Evolutionary conservation across 192 early-diverging fungal species (phyloP), one percentile per base, ranked within the genome.

Genomic region (Entrophospora sp.): DNA sequence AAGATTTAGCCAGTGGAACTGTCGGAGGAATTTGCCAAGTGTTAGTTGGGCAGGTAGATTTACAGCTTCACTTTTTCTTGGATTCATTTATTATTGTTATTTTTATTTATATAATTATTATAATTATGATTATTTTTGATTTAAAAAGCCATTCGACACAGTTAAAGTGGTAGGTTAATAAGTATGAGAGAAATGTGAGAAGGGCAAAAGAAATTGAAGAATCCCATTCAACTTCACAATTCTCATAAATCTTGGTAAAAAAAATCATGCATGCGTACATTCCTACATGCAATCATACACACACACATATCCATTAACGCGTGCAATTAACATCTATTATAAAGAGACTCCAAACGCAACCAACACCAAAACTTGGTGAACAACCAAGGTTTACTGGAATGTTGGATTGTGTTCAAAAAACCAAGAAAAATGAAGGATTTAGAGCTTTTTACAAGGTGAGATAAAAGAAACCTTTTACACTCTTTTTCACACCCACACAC

Each of bases 261-360:
- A n/a, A n/a, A n/a, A n/a, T n/a, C n/a, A n/a, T n/a, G n/a, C n/a
- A n/a, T n/a, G n/a, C n/a, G n/a, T n/a, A n/a, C n/a, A n/a, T n/a
- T n/a, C n/a, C n/a, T n/a, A n/a, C n/a, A n/a, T n/a, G n/a, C n/a
- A n/a, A n/a, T n/a, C n/a, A n/a, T n/a, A n/a, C n/a, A n/a, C n/a
- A n/a, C n/a, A n/a, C n/a, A n/a, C n/a, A n/a, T n/a, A n/a, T n/a
- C n/a, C 10, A 3, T 30, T 2, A 42, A 38, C n/a, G 1, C 16
- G 64, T 52, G 28, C 49, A 31, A 67, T 20, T 16, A 5, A 12
- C 14, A n/a, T 30, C 64, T 2, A 32, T 25, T 35, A n/a, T 25
- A 37, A 69, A 83, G 73, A 89, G 96, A 43, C 80, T 98, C 61
- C 96, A 98, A 79, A 95, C 94, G 9, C 92, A 94, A 79, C 86